phyloP scores from a whole-genome alignment of 2,329 filamentous ascomycete genomes.

The Akanthomyces muscarius region DNA sequence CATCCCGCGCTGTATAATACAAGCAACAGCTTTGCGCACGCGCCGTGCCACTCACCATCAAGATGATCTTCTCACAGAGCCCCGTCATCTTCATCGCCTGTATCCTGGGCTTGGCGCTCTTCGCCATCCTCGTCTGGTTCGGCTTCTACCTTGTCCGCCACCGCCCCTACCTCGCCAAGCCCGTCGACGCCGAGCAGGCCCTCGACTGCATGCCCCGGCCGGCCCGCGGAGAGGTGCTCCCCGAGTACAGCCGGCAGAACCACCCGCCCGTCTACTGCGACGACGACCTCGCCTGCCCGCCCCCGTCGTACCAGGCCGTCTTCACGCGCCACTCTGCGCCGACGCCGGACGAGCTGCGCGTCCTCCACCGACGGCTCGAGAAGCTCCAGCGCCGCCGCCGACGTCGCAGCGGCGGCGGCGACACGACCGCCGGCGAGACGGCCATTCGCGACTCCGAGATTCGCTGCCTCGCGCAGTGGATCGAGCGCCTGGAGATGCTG shows the following conservation, averaged over 20 bases:
- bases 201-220: background rate
- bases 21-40: background rate
- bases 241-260: background rate
- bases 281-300: slow-evolving; percentile 17
- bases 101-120: slow-evolving; percentile 1
- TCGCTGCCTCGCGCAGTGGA: slow-evolving; percentile 18
- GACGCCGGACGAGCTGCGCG: slow-evolving; percentile 2
- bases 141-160: background rate
- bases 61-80: background rate
- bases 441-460: slow-evolving; percentile 18
- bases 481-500: slow-evolving; percentile 17
- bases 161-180: background rate
- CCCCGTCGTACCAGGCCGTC: slow-evolving; percentile 18
- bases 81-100: slow-evolving; percentile 13
- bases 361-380: slow-evolving; percentile 1
- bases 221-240: background rate
- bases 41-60: background rate
- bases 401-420: background rate
- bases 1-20: background rate
- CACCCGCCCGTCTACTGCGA: slow-evolving; percentile 18
- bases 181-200: background rate
- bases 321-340: background rate
- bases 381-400: background rate
- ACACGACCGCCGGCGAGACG: slow-evolving; percentile 2
- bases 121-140: background rate